Conservation (phyloP, 1,284 basidiomycete species). For the Microbotryum scabiosae region DNA sequence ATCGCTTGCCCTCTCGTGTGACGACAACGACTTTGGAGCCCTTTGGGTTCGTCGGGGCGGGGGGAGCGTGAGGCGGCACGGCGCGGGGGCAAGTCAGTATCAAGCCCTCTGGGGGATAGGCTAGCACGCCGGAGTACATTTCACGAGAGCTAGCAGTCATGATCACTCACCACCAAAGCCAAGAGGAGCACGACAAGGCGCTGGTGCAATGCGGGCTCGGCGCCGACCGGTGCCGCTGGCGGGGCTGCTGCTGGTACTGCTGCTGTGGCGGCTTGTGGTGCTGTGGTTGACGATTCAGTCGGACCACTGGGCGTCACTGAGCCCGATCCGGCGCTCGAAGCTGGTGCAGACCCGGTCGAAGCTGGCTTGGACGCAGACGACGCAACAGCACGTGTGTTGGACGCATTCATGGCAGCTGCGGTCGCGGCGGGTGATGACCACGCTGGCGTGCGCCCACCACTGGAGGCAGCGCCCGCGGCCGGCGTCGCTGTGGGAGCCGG, state of each 20-base stretch:
- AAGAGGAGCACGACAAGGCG: constrained; percentile 23
- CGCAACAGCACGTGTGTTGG: too few species aligned
- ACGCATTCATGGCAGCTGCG: too few species aligned
- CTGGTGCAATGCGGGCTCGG: constrained; percentile 3
- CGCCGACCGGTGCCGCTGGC: too few species aligned
- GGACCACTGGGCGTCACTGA: neutral
- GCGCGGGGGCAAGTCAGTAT: neutral
- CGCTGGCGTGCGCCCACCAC: too few species aligned
- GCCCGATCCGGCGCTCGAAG: constrained; percentile 1
- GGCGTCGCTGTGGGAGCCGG: too few species aligned
- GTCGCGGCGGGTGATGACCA: too few species aligned
- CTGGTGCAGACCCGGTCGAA: constrained; percentile 3
- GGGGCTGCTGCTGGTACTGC: neutral
- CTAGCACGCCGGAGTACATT: neutral
- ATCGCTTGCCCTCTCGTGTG: constrained; percentile 58
- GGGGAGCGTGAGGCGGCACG: neutral
- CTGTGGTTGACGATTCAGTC: too few species aligned
- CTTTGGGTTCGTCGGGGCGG: constrained; percentile 7
- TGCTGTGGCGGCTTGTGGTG: neutral
- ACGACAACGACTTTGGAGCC: constrained; percentile 46
- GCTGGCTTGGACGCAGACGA: too few species aligned
- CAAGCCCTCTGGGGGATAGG: neutral
- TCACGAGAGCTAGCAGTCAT: neutral
- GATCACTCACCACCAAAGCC: constrained; percentile 25
- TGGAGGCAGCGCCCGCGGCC: too few species aligned